Base-by-base conservation (phyloP, 176 grass and related monocot species). In the Oryza nivara region DNA sequence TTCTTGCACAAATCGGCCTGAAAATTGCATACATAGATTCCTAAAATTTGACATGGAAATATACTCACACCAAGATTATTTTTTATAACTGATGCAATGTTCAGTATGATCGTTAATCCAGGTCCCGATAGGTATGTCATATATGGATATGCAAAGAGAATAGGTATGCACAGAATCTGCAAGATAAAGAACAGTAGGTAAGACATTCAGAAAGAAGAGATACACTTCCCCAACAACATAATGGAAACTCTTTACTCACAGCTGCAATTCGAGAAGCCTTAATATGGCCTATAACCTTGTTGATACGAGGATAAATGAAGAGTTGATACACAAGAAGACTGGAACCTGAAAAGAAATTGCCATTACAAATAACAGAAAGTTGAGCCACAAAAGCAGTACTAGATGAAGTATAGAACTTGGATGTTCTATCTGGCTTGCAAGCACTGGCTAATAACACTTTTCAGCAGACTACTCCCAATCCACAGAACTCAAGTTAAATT, bases 251-350 rank as follows among this genome's bases (percentile, higher is more conserved):
- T 87, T 87, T 87, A 89, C 83, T 80, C 56, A 93, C 91, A 63
- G 87, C 91, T 67, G 90, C 81, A 26, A 93, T 82, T 74, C 72
- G 89, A 76, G 86, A 81, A 54, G 88, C 36, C n/a, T 87, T 77
- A 36, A 92, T 87, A 81, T 84, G 89, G 28, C 90, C 85, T 9
- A 90, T 84, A 73, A 88, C 78, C 74, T 88, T 88, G 35, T 83
- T 68, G 73, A 96, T 93, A 64, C 56, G 75, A 67, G 91, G 79
- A 63, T 95, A 95, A 12, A 95, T 5, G 70, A 95, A 49, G 35
- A 95, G 80, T 75, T 95, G 93, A 82, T 90, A 95, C 20, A 90
- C 75, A 52, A 95, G 93, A 81, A 95, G 85, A 79, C 79, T 83
- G 68, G 47, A 67, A 82, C 94, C 94, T 96, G 65, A 36, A 87